Percentiles rank a stretch among this genome's conserved stretches.
phyloP scores from a whole-genome alignment of 768 basidiomycete species.

The Boletus subparvulus region DNA sequence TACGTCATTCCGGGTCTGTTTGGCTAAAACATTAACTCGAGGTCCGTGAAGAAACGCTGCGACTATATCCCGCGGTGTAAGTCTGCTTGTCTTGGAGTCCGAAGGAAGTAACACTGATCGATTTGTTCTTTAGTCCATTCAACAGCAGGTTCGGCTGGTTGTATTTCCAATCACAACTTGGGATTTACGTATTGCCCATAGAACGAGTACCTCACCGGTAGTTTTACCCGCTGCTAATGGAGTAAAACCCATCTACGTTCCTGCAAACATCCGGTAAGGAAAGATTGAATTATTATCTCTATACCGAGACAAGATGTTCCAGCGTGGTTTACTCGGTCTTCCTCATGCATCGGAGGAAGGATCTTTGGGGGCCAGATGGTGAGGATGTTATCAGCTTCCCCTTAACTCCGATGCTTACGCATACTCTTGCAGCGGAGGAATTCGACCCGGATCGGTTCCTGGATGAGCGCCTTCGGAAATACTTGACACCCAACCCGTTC shows the following conservation, averaged over 20 bases:
- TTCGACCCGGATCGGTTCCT: slow-evolving; percentile 73
- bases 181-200: slow-evolving; percentile 1
- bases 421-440: slow-evolving; percentile 39
- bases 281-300: neutral
- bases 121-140: slow-evolving; percentile 19
- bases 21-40: neutral
- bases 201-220: slow-evolving; percentile 22
- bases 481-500: slow-evolving; percentile 54
- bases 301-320: neutral
- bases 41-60: slow-evolving; percentile 29
- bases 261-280: slow-evolving; percentile 29
- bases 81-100: neutral
- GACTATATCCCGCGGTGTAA: slow-evolving; percentile 35
- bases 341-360: slow-evolving; percentile 60
- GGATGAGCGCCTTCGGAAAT: slow-evolving; percentile 56
- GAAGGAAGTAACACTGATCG: neutral
- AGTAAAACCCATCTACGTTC: slow-evolving; percentile 33
- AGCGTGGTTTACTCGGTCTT: slow-evolving; percentile 48
- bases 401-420: neutral
- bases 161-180: neutral
- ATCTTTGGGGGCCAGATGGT: slow-evolving; percentile 73
- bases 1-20: slow-evolving; percentile 3
- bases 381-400: neutral
- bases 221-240: slow-evolving; percentile 29
- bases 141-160: slow-evolving; percentile 17